Evolutionary conservation across 169 alveolate species (phyloP), one percentile per base, ranked within the genome.

Genomic region (Cryptosporidium meleagridis): DNA sequence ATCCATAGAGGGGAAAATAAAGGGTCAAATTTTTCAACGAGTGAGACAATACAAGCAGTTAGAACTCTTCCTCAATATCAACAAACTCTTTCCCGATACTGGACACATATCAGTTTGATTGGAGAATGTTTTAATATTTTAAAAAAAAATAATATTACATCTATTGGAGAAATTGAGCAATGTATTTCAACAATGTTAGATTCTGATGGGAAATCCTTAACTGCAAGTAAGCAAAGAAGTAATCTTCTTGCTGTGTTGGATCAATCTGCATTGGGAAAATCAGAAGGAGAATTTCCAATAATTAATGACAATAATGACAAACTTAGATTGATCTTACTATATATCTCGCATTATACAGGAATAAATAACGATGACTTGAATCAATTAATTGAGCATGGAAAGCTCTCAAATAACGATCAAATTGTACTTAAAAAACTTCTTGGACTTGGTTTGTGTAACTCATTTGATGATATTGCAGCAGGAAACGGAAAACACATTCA

Each of bases 71-170:
- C 97, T 12, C 91, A 95, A 67, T 71, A 91, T 23, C 96, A 94
- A 86, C 93, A 92, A 26, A 68, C 94, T 75, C 80, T 95, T 65
- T 95, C 94, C 29, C 92, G 92, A 73, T 95, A 94, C 73, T 95
- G 96, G 96, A 91, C 94, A 3, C 97, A 95, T 85, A 71, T 94
- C 10, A 75, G 92, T 35, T 69, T 95, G 53, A 92, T 94, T 23
- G 94, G 94, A 23, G 91, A 75, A 14, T 93, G 95, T 26, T 95
- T 93, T 73, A 71, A 92, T 65, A 73, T 70, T 3, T 85, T 95
- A 31, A 92, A 95, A 75, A 61, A 70, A 14, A 70, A 59, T 48
- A 44, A 92, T 37, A 58, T 95, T 33, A 91, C 93, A 18, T 71
- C 85, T 51, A 37, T 93, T 3, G 96, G 96, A 0, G 86, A 73